Evolutionary conservation across 805 yeast species (phyloP).

Genomic region (Candida sanyiensis): DNA sequence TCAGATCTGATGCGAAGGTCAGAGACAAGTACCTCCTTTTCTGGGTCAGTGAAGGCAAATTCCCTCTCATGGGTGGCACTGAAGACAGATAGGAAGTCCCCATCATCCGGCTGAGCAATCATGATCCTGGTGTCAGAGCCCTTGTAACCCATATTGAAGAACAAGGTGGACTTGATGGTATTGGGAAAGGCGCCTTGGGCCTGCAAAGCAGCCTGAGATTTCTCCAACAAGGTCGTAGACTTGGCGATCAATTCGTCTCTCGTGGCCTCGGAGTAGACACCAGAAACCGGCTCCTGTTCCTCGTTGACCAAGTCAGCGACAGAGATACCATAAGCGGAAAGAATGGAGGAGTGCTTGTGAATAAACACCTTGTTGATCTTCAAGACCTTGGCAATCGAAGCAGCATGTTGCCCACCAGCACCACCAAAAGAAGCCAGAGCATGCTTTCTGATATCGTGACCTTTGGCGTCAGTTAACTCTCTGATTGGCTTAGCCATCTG

Average conservation of each 20-base stretch:
- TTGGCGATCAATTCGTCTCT: conserved; percentile 14
- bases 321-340: conserved; percentile 43
- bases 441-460: conserved; percentile 38
- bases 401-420: conserved; percentile 45
- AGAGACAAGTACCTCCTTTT: conserved; percentile 29
- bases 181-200: conserved; percentile 26
- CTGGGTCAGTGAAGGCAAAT: conserved; percentile 32
- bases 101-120: conserved; percentile 22
- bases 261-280: conserved; percentile 22
- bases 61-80: conserved; percentile 31
- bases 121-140: conserved; percentile 44
- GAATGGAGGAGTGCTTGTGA: conserved; percentile 42
- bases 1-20: conserved; percentile 32
- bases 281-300: conserved; percentile 24
- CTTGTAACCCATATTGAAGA: conserved; percentile 39
- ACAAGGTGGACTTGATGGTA: conserved; percentile 21
- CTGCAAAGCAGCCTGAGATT: conserved; percentile 11
- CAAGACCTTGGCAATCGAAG: conserved; percentile 37
- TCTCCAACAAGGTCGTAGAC: conserved; percentile 8
- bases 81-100: conserved; percentile 24
- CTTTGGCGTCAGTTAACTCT: conserved; percentile 41
- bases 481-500: conserved; percentile 45
- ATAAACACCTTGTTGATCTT: conserved; percentile 37
- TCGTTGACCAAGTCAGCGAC: conserved; percentile 33
- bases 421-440: conserved; percentile 44